These are phyloP conservation scores for Trichomonascus vanleenenianus DNA, from an alignment of 805 yeast species.

Conservation along the genomic window DNA sequence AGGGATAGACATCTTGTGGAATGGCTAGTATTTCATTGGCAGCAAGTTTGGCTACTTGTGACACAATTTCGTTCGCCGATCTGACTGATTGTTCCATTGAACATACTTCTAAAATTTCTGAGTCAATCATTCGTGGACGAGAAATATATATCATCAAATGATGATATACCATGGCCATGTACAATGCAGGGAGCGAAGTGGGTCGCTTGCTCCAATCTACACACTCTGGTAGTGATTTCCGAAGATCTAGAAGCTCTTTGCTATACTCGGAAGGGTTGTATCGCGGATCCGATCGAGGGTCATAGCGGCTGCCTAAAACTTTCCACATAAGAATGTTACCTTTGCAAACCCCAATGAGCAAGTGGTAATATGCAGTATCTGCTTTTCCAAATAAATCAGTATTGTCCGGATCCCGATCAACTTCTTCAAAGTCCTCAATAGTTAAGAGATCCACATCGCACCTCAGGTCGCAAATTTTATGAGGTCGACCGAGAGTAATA, in stretches of 20 bases:
- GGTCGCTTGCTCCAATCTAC: constrained; percentile 7
- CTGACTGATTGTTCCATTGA: constrained; percentile 7
- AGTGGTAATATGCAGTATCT: constrained; percentile 3
- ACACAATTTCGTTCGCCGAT: constrained; percentile 7
- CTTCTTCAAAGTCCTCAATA: constrained; percentile 7
- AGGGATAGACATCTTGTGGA: constrained; percentile 9
- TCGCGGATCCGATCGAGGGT: constrained; percentile 4
- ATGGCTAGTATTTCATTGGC: background rate
- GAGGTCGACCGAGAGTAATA: constrained; percentile 11
- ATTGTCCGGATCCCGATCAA: constrained; percentile 3
- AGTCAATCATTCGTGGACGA: constrained; percentile 8
- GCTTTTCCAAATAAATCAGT: constrained; percentile 3
- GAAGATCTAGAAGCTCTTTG: constrained; percentile 4
- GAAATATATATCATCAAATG: constrained; percentile 10
- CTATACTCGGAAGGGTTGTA: background rate
- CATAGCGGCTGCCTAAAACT: constrained; percentile 6
- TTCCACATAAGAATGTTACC: constrained; percentile 3
- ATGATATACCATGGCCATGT: constrained; percentile 6
- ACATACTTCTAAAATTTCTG: constrained; percentile 4
- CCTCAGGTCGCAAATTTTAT: constrained; percentile 2
- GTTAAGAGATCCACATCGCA: constrained; percentile 13
- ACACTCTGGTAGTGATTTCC: constrained; percentile 2
- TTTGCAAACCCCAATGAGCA: constrained; percentile 8
- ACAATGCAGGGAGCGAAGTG: constrained; percentile 1
- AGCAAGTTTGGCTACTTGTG: constrained; percentile 2